Base-by-base conservation (phyloP, 2,329 filamentous ascomycete genomes). In the Dryadomyces sulphureus region DNA sequence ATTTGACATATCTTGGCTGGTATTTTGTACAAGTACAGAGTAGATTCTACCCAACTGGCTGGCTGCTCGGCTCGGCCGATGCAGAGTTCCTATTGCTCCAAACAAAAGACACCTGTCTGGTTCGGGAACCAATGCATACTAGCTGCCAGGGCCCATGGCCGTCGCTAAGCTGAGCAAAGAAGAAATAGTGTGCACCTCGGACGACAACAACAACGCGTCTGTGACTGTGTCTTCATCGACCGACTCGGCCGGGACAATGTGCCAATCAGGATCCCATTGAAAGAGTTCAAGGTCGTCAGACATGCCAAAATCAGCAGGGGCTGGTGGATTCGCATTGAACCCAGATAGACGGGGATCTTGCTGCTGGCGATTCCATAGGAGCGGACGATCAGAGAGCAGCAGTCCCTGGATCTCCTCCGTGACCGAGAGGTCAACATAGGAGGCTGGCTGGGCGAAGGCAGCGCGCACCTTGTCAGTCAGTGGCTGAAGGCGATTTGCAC, bases 221-320 rank as follows among this genome's bases (percentile, higher is more conserved):
- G 11, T 9, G n/a, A 5, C 34, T 7, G 21, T 6, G 20, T 7
- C n/a, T 25, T 22, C 42, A 12, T 25, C 30, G 14, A 12, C 27
- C 14, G 32, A n/a, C 17, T 45, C 44, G 14, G 44, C 19, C 7
- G 44, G 44, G 20, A 41, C 11, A 11, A 36, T 25, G 17, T 30
- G 41, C 44, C 44, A 46, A 21, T 41, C 35, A 8, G 44, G 24
- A 14, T 41, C 38, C 44, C 44, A 46, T 9, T 46, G 44, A 20
- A 46, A 46, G 12, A 41, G 44, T 35, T 45, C 43, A 19, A 45
- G n/a, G 36, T 45, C 43, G 7, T 40, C 43, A 5, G 36, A 7
- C 36, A 45, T 38, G 22, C 35, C 35, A 21, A 45, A 32, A 19
- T 34, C 43, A 12, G 12, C n/a, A 8, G 27, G 27, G 16, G 12